Evolutionary conservation across 495 filamentous ascomycete species (phyloP), one percentile per base, ranked within the genome.

Genomic region (Aspergillus haitiensis): DNA sequence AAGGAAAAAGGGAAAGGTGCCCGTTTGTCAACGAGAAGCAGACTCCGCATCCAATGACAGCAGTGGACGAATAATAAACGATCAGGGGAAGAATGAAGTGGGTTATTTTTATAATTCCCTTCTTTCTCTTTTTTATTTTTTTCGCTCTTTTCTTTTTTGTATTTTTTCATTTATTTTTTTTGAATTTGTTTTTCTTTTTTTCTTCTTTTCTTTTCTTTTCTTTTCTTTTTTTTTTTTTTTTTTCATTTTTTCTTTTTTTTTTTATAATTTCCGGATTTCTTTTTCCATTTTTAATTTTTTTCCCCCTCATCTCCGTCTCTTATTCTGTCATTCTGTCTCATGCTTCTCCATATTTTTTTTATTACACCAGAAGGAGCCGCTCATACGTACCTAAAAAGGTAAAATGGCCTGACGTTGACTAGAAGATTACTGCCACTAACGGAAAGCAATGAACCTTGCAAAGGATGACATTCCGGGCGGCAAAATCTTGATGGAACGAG

Each of bases 391-490:
- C 58, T 59, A 36, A 58, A 57, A 57, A 48, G 65, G 58, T 56
- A 64, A 70, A 51, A 52, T 57, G 64, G 59, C 64, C 65, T 50
- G 36, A 61, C 36, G 54, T 48, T 67, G 64, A 64, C 61, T 54
- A 62, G 55, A 64, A 55, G 54, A 47, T 46, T 54, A 54, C 63
- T 64, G 62, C 49, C 64, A 67, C 67, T 70, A 65, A 65, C 51
- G 57, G 58, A 60, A 61, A 62, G 64, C 56, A 64, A 64, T 56
- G 59, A 56, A 63, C 53, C 59, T 61, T 63, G 57, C 52, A 58
- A 67, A 55, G 49, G 52, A 64, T 66, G 59, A 65, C 64, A 64
- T 56, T 60, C 64, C 60, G 56, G 44, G 62, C 67, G 69, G 55
- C 64, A 69, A 66, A 70, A 67, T 58, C 59, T 57, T 59, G 61